phyloP scores from a whole-genome alignment of 805 yeast species.

The Hanseniaspora taiwanica region DNA sequence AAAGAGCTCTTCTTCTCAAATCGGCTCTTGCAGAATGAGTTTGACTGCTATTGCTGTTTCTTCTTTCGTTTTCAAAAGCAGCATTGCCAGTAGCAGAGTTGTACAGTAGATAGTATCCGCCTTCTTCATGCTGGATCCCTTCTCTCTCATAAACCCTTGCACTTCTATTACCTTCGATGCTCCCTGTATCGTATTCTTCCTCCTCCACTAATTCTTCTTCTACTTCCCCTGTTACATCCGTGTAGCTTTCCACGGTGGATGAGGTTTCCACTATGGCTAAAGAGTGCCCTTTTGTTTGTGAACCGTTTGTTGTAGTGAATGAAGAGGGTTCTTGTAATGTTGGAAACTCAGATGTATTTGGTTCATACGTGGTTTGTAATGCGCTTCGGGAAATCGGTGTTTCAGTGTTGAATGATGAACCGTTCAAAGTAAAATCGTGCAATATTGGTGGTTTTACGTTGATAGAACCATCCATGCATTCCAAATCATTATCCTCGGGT shows the following conservation, averaged over 20 bases:
- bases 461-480: no score
- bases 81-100: no score
- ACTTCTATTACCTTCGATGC: conserved; percentile 7
- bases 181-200: conserved; percentile 10
- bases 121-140: conserved; percentile 15
- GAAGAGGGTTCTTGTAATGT: no score
- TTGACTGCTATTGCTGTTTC: not conserved
- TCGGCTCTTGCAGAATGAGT: conserved; percentile 3
- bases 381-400: no score
- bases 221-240: conserved; percentile 10
- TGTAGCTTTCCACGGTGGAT: not conserved
- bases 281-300: not conserved
- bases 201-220: conserved; percentile 13
- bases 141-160: conserved; percentile 7
- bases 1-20: conserved; percentile 13
- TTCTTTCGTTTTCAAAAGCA: conserved; percentile 3
- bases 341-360: not conserved
- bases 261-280: not conserved
- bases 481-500: no score
- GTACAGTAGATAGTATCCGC: conserved; percentile 18
- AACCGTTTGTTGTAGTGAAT: not conserved
- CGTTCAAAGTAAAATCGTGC: no score
- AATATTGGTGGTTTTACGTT: no score
- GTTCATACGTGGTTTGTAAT: no score
- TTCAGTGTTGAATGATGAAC: no score